Evolutionary conservation across 208 protist species (phyloP).

Genomic region (Acanthamoeba sp.): DNA sequence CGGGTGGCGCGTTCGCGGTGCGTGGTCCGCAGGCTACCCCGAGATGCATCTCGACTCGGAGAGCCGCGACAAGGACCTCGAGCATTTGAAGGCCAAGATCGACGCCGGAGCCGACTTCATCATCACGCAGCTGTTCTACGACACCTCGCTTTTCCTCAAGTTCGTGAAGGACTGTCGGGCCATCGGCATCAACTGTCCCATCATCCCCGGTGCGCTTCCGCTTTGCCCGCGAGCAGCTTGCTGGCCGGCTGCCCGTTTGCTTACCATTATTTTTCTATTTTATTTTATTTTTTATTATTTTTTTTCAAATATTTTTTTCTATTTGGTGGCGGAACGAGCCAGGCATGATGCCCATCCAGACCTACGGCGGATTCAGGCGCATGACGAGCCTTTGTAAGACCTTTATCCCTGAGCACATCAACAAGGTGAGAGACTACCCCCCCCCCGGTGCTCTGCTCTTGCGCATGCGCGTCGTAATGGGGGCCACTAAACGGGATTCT

Average conservation of each 20-base stretch:
- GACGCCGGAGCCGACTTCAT: slow-evolving; percentile 97
- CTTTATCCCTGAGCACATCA: slow-evolving; percentile 84
- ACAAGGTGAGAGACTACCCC: slow-evolving; percentile 42
- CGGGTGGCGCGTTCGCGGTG: no score
- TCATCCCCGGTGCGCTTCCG: slow-evolving; percentile 77
- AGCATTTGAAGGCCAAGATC: slow-evolving; percentile 96
- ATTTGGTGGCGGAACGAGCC: no score
- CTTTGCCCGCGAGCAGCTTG: background rate
- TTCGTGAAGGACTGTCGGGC: slow-evolving; percentile 93
- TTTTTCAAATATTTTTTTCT: no score
- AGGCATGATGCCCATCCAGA: slow-evolving; percentile 94
- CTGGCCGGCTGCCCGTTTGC: background rate
- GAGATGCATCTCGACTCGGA: slow-evolving; percentile 94
- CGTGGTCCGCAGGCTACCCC: slow-evolving; percentile 85
- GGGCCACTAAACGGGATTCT: no score
- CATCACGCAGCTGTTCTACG: slow-evolving; percentile 98
- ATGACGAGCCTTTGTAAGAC: slow-evolving; percentile 90
- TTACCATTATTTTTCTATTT: no score
- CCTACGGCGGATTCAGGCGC: slow-evolving; percentile 86
- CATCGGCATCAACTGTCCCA: slow-evolving; percentile 80
- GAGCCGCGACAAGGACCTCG: slow-evolving; percentile 91
- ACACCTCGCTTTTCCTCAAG: slow-evolving; percentile 93
- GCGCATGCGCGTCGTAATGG: no score
- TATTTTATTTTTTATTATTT: no score
- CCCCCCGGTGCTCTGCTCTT: no score